phyloP scores from a whole-genome alignment of 2,329 filamentous ascomycete species.

The Diaporthe destruens region DNA sequence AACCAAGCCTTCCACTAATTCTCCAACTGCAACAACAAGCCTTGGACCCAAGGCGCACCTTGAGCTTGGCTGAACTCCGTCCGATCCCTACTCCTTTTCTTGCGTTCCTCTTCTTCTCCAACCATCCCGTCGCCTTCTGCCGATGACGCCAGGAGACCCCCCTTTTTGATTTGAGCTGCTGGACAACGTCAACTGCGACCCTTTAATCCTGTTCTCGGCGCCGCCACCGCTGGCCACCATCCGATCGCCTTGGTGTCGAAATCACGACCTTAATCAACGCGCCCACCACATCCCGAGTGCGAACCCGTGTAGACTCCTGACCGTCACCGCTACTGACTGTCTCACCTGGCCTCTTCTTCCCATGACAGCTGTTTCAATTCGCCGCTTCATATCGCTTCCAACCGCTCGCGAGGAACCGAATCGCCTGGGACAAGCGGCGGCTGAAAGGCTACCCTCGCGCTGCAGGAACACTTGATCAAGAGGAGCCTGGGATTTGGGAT shows the following conservation, averaged over 20 bases:
- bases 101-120: neutral
- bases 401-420: neutral
- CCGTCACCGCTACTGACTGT: neutral
- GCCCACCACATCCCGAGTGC: neutral
- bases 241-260: constrained; percentile 4
- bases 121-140: neutral
- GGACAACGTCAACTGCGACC: constrained; percentile 9
- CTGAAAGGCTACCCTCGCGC: neutral
- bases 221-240: neutral
- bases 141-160: constrained; percentile 25
- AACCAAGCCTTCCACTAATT: constrained; percentile 25
- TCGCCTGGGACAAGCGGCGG: constrained; percentile 1
- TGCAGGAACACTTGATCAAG: constrained; percentile 4
- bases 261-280: neutral
- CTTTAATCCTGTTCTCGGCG: constrained; percentile 1
- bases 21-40: constrained; percentile 29
- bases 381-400: neutral
- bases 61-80: constrained; percentile 17
- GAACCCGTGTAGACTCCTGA: neutral
- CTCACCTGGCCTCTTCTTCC: neutral
- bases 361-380: constrained; percentile 15
- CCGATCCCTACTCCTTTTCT: constrained; percentile 22
- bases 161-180: constrained; percentile 8
- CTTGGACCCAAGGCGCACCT: constrained; percentile 28
- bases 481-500: constrained; percentile 7